Percentiles rank a stretch among this genome's conserved stretches.
Evolutionary conservation across 257 asterid genomes (phyloP).

Genomic region (Solanum arcanum): DNA sequence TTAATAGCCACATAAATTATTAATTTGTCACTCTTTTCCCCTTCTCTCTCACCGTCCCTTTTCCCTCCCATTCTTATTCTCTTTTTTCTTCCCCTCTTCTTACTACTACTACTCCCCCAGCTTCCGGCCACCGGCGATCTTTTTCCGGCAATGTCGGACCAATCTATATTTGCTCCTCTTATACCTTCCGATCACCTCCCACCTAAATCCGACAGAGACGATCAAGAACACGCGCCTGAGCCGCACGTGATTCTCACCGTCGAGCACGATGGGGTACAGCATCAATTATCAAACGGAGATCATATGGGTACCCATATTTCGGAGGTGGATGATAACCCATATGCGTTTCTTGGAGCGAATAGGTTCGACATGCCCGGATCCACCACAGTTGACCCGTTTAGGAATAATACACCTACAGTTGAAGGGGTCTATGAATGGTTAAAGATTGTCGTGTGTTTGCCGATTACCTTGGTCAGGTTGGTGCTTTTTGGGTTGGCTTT

Average conservation of each 20-base stretch:
- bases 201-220: neutral
- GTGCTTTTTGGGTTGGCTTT: constrained; percentile 53
- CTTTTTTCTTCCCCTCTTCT: neutral
- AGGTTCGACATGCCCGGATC: constrained; percentile 57
- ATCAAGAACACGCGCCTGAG: neutral
- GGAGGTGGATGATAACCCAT: constrained; percentile 35
- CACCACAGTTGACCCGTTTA: constrained; percentile 69
- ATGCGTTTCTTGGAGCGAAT: constrained; percentile 47
- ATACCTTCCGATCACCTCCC: constrained; percentile 4
- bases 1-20: neutral
- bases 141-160: constrained; percentile 18
- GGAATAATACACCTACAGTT: constrained; percentile 46
- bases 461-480: constrained; percentile 54
- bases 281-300: neutral
- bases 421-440: constrained; percentile 89
- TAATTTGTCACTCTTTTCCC: neutral
- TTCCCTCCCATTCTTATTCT: neutral
- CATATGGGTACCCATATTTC: neutral
- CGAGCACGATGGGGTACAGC: constrained; percentile 13
- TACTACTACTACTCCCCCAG: neutral
- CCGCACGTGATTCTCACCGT: constrained; percentile 46
- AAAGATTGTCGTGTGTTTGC: constrained; percentile 69
- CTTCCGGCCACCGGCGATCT: neutral
- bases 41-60: neutral
- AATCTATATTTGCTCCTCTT: constrained; percentile 47